Evolutionary conservation across 441 rosid genomes (phyloP).

Genomic region (Populus tomentosa): DNA sequence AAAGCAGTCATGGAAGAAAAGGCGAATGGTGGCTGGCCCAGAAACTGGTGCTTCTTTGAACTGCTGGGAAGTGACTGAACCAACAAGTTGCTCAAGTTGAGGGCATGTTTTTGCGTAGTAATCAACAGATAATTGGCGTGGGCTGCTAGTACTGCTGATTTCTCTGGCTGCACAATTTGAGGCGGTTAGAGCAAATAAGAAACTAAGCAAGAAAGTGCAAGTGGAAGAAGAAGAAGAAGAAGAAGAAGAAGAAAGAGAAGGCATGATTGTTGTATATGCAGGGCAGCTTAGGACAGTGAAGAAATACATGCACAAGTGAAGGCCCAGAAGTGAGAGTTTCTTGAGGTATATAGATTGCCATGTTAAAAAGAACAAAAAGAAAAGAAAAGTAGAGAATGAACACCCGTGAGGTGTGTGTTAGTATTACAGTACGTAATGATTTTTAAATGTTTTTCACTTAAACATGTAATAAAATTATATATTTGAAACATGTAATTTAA

Average conservation of each 20-base stretch:
- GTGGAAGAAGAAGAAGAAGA: background rate
- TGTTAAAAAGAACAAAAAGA: background rate
- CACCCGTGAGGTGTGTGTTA: slow-evolving; percentile 34
- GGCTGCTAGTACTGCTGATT: slow-evolving; percentile 16
- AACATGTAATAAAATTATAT: no score
- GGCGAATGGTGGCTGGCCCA: slow-evolving; percentile 57
- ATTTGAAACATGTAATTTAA: no score
- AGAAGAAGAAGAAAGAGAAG: slow-evolving; percentile 17
- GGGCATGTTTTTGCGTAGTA: slow-evolving; percentile 40
- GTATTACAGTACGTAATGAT: background rate
- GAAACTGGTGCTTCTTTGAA: slow-evolving; percentile 33
- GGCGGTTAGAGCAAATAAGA: slow-evolving; percentile 18
- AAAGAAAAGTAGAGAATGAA: slow-evolving; percentile 20
- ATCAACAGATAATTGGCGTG: slow-evolving; percentile 44
- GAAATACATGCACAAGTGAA: background rate
- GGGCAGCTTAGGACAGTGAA: slow-evolving; percentile 31
- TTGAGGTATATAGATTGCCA: slow-evolving; percentile 14
- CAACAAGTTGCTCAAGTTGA: slow-evolving; percentile 44
- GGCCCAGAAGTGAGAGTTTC: slow-evolving; percentile 12
- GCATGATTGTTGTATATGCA: slow-evolving; percentile 29
- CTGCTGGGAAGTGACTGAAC: slow-evolving; percentile 33
- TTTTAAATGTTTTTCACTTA: no score
- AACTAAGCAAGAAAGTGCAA: slow-evolving; percentile 25
- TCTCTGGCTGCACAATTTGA: slow-evolving; percentile 16
- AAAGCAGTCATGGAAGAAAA: slow-evolving; percentile 62